Base-by-base conservation (phyloP, 23 red algal species). In the Cyanidiococcus yangmingshanensis region DNA sequence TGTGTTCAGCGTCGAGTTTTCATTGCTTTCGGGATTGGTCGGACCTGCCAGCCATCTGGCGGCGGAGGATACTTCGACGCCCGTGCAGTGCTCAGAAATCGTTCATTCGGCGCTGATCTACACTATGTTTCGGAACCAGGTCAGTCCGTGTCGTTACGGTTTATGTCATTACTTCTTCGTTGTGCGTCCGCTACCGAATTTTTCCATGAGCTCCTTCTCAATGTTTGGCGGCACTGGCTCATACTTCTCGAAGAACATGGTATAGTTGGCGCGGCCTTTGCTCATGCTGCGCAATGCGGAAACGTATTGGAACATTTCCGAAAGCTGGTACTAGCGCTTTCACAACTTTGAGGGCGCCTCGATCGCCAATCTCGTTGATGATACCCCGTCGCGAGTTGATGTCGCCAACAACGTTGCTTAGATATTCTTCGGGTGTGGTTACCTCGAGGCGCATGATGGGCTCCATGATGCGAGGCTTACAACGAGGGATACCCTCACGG, bases 361-460 rank as follows among this genome's bases (percentile, higher is more conserved):
- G 84, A 34, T 98, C 94, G 31, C 83, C 86, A 26, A 98, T 76
- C 39, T 87, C 83, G 36, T 80, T 80, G 45, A 98, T 84, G 39
- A 45, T 41, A n/a, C 94, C 94, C 3, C 94, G 76, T 26, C 94
- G 94, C 24, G 88, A 92, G 74, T 98, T 91, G 38, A 98, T 58
- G 57, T 98, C 94, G 1, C 94, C 94, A 3, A 98, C 79, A 24
- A 98, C 94, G 74, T 98, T 88, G 40, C 94, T 88, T 21, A 98
- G 57, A 17, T 33, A 81, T 57, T 91, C 88, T 71, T 98, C 94
- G 12, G 94, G 94, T 26, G 87, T 90, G 33, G 82, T 85, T 38
- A 98, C 88, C 76, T 98, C 94, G 38, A 98, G 85, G 39, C 80
- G 80, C 94, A 98, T 98, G 76, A 98, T 89, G 18, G 94, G 94